Percentiles rank a stretch among this genome's conserved stretches.
Conservation (phyloP, 2,329 filamentous ascomycete species). For the Chrysoporthe puriensis region DNA sequence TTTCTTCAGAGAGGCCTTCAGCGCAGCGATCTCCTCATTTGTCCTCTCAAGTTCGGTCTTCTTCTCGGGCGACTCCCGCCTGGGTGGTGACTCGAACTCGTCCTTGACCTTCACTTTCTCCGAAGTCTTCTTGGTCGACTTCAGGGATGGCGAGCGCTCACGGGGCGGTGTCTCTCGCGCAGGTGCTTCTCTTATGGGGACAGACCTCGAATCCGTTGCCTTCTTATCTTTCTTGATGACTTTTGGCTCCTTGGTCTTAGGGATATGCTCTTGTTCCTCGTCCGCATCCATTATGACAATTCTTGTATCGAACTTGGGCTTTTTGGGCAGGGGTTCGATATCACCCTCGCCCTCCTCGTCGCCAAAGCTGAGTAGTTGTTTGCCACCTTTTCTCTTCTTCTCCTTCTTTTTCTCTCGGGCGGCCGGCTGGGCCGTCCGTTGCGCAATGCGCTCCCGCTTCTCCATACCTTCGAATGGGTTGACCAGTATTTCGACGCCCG, state of each 20-base stretch:
- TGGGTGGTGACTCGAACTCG: constrained; percentile 41
- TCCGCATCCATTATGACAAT: constrained; percentile 74
- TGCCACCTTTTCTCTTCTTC: constrained; percentile 75
- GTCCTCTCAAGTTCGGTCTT: constrained; percentile 67
- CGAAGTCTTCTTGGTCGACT: constrained; percentile 7
- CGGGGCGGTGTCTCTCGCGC: constrained; percentile 34
- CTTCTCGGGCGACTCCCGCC: constrained; percentile 38
- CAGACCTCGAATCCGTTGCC: constrained; percentile 23
- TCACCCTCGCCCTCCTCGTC: constrained; percentile 68
- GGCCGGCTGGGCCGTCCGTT: constrained; percentile 49
- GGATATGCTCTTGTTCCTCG: constrained; percentile 42
- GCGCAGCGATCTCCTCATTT: constrained; percentile 78
- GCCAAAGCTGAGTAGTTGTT: constrained; percentile 78
- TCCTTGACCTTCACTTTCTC: constrained; percentile 25
- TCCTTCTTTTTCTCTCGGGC: constrained; percentile 56
- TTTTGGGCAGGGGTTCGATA: constrained; percentile 66
- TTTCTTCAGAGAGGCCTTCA: constrained; percentile 82
- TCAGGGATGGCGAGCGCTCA: constrained; percentile 17
- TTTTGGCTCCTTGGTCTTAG: constrained; percentile 33
- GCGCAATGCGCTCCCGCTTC: constrained; percentile 64
- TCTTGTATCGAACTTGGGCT: constrained; percentile 77
- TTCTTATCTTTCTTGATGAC: constrained; percentile 37
- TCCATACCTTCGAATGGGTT: constrained; percentile 85
- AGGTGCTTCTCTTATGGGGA: constrained; percentile 33
- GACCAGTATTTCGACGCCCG: constrained; percentile 72